Evolutionary conservation across 2,329 filamentous ascomycete species (phyloP), one percentile per base, ranked within the genome.

Genomic region (Ploettnerulaceae sp.): DNA sequence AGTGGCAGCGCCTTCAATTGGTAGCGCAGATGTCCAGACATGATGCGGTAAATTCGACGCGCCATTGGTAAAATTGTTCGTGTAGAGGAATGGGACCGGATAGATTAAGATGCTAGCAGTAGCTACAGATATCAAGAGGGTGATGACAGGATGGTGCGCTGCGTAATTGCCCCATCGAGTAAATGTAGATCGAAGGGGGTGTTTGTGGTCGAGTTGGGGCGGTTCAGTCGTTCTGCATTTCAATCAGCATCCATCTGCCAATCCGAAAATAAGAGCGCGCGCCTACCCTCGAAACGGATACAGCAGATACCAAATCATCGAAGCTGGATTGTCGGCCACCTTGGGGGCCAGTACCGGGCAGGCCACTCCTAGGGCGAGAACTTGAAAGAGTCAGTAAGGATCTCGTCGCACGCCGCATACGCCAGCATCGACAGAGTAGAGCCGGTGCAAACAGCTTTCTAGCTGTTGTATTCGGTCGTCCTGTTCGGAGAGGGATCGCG

Each of bases 21-120:
- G 78, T 49, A 80, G 77, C 5, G 83, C 84, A 28, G 82, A 82
- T 20, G 86, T 89, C 86, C 86, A 91, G 56, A 86, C 85, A 75
- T 90, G 84, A 60, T 84, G 81, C 22, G 86, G 86, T 6, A 89
- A 70, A 52, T 81, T 84, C 42, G 84, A 83, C 18, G 82, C 78
- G 55, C 82, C 81, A 60, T 81, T 84, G 57, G 79, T 79, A 55
- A 84, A 82, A 64, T 86, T 82, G 60, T 78, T 82, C 1, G 81
- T 82, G 64, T 84, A 84, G 40, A 90, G 76, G 61, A 88, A 89
- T 15, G 86, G 76, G 43, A 87, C 82, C 6, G 85, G 85, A 59
- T 88, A 90, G 51, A 84, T 77, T 45, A 89, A 75, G 42, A 83
- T 68, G 35, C 84, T 77, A 46, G 84, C 84, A 48, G 87, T 74